Conservation (phyloP, 2,329 filamentous ascomycete species). For the Phialophora expanda region DNA sequence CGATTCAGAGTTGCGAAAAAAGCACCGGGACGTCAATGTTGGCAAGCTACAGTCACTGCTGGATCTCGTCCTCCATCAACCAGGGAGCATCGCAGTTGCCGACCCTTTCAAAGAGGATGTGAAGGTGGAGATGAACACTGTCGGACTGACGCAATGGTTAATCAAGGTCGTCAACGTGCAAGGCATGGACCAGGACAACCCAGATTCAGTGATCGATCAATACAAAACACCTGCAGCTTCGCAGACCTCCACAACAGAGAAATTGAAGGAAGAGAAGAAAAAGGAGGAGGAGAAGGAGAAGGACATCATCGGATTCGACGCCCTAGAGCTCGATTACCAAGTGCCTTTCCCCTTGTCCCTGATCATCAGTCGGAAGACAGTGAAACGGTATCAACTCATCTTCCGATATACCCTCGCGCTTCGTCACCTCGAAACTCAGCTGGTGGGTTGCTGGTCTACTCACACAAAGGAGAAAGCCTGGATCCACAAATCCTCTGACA, state of each 20-base stretch:
- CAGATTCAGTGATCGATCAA: constrained; percentile 66
- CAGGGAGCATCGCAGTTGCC: constrained; percentile 88
- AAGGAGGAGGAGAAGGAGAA: constrained; percentile 81
- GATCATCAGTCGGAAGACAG: constrained; percentile 92
- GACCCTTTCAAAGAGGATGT: constrained; percentile 99
- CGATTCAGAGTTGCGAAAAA: constrained; percentile 86
- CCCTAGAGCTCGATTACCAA: constrained; percentile 88
- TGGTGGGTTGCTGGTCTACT: constrained; percentile 87
- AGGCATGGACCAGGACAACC: constrained; percentile 83
- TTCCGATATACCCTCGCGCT: constrained; percentile 93
- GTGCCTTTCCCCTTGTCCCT: constrained; percentile 95
- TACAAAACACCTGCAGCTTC: constrained; percentile 71
- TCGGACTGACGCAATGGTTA: constrained; percentile 87
- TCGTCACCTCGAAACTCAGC: constrained; percentile 83
- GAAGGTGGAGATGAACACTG: constrained; percentile 95
- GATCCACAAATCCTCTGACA: constrained; percentile 77
- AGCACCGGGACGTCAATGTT: constrained; percentile 85
- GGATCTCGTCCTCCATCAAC: constrained; percentile 95
- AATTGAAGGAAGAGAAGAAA: constrained; percentile 71
- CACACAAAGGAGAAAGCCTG: constrained; percentile 82
- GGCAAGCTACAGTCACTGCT: constrained; percentile 92
- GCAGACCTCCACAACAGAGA: constrained; percentile 40
- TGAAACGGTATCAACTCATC: constrained; percentile 94
- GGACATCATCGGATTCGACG: constrained; percentile 87
- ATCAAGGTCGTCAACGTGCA: constrained; percentile 97